Base-by-base conservation (phyloP, 2,329 filamentous ascomycete species). In the Metarhizium sp. region DNA sequence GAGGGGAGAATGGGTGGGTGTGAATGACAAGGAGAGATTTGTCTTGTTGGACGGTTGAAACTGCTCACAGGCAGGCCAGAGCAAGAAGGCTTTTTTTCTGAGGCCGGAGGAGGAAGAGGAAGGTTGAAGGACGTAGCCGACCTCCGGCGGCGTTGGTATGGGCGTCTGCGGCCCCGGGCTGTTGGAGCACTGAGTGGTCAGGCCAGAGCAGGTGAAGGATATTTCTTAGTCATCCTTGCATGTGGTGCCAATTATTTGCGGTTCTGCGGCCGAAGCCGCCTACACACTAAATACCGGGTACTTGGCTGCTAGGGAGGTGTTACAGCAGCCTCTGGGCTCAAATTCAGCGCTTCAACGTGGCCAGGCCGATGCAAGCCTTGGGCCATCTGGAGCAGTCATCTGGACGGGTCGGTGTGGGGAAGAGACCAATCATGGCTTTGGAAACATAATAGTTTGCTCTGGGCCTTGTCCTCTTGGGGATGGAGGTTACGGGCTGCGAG, bases 371-470 rank as follows among this genome's bases (percentile, higher is more conserved):
- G 25, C 25, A 25, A 25, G 25, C 25, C 25, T 25, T 25, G 25
- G 25, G 25, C 25, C 25, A 25, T 25, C 25, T 25, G 25, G 25
- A 25, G 25, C 25, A 25, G 25, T 4, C 25, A 25, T 25, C 25
- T 25, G 25, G 25, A 25, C 25, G 43, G 43, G 8, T 13, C n/a
- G 5, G 18, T 46, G 43, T 46, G 43, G 43, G 43, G 43, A 46
- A 25, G n/a, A 46, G 43, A 30, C 56, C 56, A 58, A 55, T 58
- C 52, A 54, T 3, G 32, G 14, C 42, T 53, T 38, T 50, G 34
- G 45, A 58, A 25, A 25, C 25, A 25, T 25, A 25, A 25, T 25
- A 25, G 25, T 25, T 25, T 25, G 48, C n/a, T 7, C 30, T 29
- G 32, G 47, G 14, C 11, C 55, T 50, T 38, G 11, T 16, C 51